Evolutionary conservation across 108 stramenopile genomes (phyloP).

Genomic region (Cyclotella atomus): DNA sequence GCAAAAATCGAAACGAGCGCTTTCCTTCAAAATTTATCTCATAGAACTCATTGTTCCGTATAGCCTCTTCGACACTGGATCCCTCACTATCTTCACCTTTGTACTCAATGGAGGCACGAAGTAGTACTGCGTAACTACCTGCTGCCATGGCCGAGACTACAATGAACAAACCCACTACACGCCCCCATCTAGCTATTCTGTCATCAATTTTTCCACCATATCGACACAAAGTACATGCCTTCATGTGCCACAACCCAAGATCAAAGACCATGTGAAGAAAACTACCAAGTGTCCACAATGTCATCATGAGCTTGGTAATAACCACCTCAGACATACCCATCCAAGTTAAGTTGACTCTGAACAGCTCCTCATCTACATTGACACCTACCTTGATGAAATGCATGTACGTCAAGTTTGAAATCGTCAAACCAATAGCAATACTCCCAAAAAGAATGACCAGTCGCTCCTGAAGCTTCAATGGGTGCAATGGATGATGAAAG

Average conservation of each 20-base stretch:
- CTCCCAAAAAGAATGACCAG: constrained; percentile 47
- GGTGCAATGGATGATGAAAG: constrained; percentile 56
- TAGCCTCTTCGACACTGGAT: constrained; percentile 34
- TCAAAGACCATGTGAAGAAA: constrained; percentile 51
- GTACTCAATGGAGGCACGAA: constrained; percentile 48
- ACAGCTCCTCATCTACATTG: constrained; percentile 23
- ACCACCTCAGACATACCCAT: constrained; percentile 26
- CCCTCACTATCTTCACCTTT: constrained; percentile 34
- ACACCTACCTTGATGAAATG: constrained; percentile 43
- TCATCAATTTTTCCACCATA: constrained; percentile 47
- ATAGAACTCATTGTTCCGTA: constrained; percentile 40
- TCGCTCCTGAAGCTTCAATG: constrained; percentile 39
- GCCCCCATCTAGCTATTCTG: constrained; percentile 33
- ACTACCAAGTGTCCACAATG: constrained; percentile 55
- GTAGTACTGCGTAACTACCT: constrained; percentile 43
- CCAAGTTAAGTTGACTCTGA: constrained; percentile 24
- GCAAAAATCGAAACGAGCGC: constrained; percentile 45
- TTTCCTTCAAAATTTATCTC: constrained; percentile 39
- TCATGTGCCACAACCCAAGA: constrained; percentile 51
- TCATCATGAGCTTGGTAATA: constrained; percentile 50
- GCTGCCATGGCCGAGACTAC: constrained; percentile 38
- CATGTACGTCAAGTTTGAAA: constrained; percentile 49
- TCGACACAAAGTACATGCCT: constrained; percentile 50
- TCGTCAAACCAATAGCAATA: constrained; percentile 53
- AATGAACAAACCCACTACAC: constrained; percentile 41